Evolutionary conservation across 2,329 filamentous ascomycete genomes (phyloP).

Genomic region (Fulvia fulva): DNA sequence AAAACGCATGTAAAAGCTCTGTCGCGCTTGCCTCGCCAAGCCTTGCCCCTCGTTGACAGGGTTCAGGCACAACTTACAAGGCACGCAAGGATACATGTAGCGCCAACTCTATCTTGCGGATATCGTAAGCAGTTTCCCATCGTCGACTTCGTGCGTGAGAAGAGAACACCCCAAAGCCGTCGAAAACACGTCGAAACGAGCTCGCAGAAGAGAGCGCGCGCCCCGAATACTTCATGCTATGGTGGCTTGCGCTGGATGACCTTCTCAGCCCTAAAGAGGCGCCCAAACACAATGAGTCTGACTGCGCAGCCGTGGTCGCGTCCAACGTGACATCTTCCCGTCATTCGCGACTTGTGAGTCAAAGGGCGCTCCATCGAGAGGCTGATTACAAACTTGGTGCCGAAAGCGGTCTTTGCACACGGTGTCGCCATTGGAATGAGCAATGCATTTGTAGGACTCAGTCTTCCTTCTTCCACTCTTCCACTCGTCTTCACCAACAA

Average conservation of each 20-base stretch:
- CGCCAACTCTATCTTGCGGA: background rate
- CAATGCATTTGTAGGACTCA: background rate
- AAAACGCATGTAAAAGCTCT: background rate
- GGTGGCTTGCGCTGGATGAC: background rate
- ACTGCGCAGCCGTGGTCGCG: background rate
- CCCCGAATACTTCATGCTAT: background rate
- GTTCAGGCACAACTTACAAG: no score
- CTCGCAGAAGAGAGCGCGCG: background rate
- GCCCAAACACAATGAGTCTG: background rate
- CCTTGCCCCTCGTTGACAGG: background rate
- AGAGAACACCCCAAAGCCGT: background rate
- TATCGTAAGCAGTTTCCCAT: background rate
- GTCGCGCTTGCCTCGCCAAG: background rate
- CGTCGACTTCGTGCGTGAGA: no score
- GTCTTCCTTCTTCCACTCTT: background rate
- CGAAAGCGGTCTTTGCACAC: background rate
- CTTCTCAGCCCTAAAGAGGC: background rate
- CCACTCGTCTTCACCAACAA: no score
- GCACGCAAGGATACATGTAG: background rate
- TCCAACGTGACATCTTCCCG: background rate
- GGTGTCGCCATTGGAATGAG: background rate
- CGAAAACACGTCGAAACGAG: background rate
- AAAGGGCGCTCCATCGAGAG: conserved; percentile 1
- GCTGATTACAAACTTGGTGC: conserved; percentile 9
- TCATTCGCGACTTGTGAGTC: conserved; percentile 2